A percentile compares a stretch with the other conserved stretches of the same genome.
Conservation (phyloP, 768 basidiomycete species). For the Boletellus ananas region DNA sequence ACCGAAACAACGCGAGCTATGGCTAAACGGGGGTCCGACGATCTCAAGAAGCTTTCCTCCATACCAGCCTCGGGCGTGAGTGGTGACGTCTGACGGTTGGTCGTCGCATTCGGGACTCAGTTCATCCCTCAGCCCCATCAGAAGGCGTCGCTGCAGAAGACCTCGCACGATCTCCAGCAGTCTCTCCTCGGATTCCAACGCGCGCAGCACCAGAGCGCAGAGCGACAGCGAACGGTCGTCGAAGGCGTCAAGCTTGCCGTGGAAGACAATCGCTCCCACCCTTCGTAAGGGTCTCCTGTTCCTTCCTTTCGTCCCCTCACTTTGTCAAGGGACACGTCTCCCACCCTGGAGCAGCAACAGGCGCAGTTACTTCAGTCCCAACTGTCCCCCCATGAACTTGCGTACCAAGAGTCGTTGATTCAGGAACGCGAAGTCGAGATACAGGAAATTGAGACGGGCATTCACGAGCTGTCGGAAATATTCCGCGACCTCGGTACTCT, state of each 20-base stretch:
- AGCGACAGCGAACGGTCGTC: slow-evolving; percentile 85
- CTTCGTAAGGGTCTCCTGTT: slow-evolving; percentile 12
- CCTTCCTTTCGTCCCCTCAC: not conserved
- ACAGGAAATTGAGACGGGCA: slow-evolving; percentile 93
- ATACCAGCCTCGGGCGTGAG: slow-evolving; percentile 61
- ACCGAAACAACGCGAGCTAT: slow-evolving; percentile 93
- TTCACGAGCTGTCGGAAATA: slow-evolving; percentile 93
- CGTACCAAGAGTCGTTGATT: slow-evolving; percentile 86
- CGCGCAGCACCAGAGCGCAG: slow-evolving; percentile 86
- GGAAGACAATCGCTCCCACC: slow-evolving; percentile 58
- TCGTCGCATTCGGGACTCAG: not conserved
- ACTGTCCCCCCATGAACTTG: slow-evolving; percentile 87
- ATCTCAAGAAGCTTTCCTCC: slow-evolving; percentile 82
- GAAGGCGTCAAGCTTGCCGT: slow-evolving; percentile 82
- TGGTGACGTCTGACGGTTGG: not conserved
- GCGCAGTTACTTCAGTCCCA: slow-evolving; percentile 67
- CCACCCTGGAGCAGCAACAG: slow-evolving; percentile 59
- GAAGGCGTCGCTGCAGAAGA: slow-evolving; percentile 85
- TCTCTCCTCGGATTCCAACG: slow-evolving; percentile 90
- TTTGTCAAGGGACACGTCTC: slow-evolving; percentile 32
- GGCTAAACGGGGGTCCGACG: slow-evolving; percentile 91
- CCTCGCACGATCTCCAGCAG: slow-evolving; percentile 87
- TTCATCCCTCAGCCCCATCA: slow-evolving; percentile 55
- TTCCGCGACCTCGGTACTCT: slow-evolving; percentile 95
- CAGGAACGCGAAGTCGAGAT: slow-evolving; percentile 90